Evolutionary conservation across 768 basidiomycete genomes (phyloP), one percentile per base, ranked within the genome.

Genomic region (Cantharellus anzutake): DNA sequence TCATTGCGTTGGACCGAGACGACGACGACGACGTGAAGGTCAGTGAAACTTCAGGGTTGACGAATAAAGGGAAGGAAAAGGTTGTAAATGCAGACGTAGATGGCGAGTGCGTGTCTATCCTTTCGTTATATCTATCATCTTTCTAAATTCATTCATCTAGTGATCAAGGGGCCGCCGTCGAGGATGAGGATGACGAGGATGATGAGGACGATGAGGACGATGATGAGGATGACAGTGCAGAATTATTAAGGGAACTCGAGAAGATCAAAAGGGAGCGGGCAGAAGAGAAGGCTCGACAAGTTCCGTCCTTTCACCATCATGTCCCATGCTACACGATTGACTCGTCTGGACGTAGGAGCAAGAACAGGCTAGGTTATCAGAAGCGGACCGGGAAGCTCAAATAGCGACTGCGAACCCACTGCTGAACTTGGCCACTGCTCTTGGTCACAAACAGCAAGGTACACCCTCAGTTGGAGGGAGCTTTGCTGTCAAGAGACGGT

Each of bases 231-330:
- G 90, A 94, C 59, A 90, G 91, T 0, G 91, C 91, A 0, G 94
- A 96, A 66, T 76, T 99, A 34, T 75, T 99, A 62, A 82, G 91
- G 35, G 96, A 99, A 69, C 76, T 99, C n/a, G 94, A 96, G 71
- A 97, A 94, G 74, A 97, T 98, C 65, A 97, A 96, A 71, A 83
- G 83, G 53, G 93, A 98, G 67, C 78, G 94, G 5, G 93, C 93
- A 5, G 93, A 86, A 66, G 96, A 98, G 71, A 91, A 91, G 68
- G 84, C 78, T 42, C 76, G 86, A 51, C 68, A 69, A 61, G 73
- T 73, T 37, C 50, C 69, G n/a, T 39, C 42, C 29, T 38, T 52
- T 42, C 53, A 35, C 3, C 7, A 57, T 52, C 11, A 51, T n/a
- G 40, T 29, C 20, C 20, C 20, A 29, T 29, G 20, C 20, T 29